A percentile compares a stretch with the other conserved stretches of the same genome.
Evolutionary conservation across 176 grass and related monocot species (phyloP).

Genomic region (Microstegium vimineum): DNA sequence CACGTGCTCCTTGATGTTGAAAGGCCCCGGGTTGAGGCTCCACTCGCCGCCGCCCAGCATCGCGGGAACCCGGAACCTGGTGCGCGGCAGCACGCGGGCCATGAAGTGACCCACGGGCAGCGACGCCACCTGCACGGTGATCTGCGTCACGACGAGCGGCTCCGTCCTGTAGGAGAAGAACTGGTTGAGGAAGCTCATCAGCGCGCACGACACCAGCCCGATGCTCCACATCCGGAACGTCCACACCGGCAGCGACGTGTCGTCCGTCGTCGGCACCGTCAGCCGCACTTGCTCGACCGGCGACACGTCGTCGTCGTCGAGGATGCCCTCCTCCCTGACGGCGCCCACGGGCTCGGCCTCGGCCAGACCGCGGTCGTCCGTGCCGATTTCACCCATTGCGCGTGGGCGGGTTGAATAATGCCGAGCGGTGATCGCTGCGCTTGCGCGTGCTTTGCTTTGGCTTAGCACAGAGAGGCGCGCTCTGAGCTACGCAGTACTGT

Average conservation of each 20-base stretch:
- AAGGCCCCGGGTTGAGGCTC: slow-evolving; percentile 80
- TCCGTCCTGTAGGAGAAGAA: slow-evolving; percentile 86
- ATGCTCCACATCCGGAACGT: slow-evolving; percentile 90
- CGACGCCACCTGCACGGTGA: slow-evolving; percentile 84
- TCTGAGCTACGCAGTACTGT: too few relatives aligned
- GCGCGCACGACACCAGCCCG: slow-evolving; percentile 57
- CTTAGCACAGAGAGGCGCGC: too few relatives aligned
- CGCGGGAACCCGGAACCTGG: too few relatives aligned
- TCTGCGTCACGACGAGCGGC: slow-evolving; percentile 89
- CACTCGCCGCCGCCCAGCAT: too few relatives aligned
- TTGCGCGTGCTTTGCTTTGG: neutral
- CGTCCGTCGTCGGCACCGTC: slow-evolving; percentile 59
- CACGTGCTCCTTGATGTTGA: slow-evolving; percentile 99
- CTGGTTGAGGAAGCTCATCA: slow-evolving; percentile 90
- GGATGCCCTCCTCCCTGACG: neutral
- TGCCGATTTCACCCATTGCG: slow-evolving; percentile 42
- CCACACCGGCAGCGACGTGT: slow-evolving; percentile 78
- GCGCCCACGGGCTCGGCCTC: neutral
- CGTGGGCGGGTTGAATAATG: slow-evolving; percentile 21
- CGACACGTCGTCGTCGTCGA: slow-evolving; percentile 9
- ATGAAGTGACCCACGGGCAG: slow-evolving; percentile 77
- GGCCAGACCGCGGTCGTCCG: slow-evolving; percentile 33
- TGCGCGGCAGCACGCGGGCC: slow-evolving; percentile 55
- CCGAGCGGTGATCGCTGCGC: neutral
- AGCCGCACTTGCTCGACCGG: slow-evolving; percentile 67